These are phyloP conservation scores for Hypoxylon sp. DNA, from an alignment of 2,329 filamentous ascomycete species.

Conservation along the genomic window DNA sequence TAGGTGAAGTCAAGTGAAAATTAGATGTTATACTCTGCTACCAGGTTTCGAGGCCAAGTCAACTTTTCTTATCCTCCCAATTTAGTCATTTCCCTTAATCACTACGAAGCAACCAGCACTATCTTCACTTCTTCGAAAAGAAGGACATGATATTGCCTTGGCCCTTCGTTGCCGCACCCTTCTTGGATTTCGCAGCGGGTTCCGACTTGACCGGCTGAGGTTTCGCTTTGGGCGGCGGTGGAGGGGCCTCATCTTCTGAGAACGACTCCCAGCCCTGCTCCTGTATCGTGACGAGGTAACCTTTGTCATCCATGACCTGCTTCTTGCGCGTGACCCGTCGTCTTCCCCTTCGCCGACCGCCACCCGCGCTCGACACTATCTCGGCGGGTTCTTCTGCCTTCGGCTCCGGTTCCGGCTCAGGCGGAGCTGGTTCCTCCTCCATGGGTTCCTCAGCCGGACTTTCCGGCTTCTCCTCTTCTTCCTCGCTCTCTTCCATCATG, in stretches of 20 bases:
- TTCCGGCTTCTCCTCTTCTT: constrained; percentile 50
- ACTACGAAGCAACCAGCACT: not conserved
- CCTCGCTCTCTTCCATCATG: constrained; percentile 57
- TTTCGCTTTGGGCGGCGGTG: constrained; percentile 47
- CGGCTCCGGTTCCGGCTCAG: constrained; percentile 48
- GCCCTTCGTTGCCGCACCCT: constrained; percentile 47
- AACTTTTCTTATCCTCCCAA: not conserved
- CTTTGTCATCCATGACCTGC: constrained; percentile 56
- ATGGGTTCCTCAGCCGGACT: constrained; percentile 49
- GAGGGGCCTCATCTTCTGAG: constrained; percentile 54
- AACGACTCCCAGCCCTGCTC: constrained; percentile 56
- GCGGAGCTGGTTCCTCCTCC: constrained; percentile 48
- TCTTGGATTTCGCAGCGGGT: constrained; percentile 49
- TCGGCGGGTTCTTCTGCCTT: constrained; percentile 52
- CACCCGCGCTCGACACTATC: constrained; percentile 49
- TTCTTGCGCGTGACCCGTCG: constrained; percentile 55
- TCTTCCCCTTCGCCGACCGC: constrained; percentile 52
- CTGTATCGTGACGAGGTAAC: constrained; percentile 56
- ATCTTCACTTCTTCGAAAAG: constrained; percentile 54
- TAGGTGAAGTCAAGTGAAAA: not conserved
- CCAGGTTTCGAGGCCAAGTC: not conserved
- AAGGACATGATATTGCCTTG: constrained; percentile 57
- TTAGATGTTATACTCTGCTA: not conserved
- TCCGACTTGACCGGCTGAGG: constrained; percentile 44
- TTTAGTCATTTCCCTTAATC: not conserved